Evolutionary conservation across 139 green algal genomes (phyloP), one percentile per base, ranked within the genome.

Genomic region (Pleodorina starrii): DNA sequence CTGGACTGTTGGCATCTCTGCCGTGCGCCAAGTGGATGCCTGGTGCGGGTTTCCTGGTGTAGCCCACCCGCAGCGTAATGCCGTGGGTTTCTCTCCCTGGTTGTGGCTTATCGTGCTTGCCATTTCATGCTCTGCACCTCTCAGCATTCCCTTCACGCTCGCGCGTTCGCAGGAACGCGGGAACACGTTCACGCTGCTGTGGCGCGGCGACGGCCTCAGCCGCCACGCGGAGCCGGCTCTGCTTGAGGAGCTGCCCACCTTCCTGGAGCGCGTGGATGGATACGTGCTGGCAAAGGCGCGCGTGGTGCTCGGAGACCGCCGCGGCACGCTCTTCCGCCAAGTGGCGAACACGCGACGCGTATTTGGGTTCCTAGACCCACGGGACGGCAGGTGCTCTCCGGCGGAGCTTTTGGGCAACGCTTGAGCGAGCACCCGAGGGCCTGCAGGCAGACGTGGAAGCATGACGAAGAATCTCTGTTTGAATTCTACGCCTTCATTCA

Each of bases 111-210:
- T n/a, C n/a, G n/a, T n/a, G n/a, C n/a, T n/a, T n/a, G n/a, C n/a
- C n/a, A n/a, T n/a, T n/a, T n/a, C n/a, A n/a, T n/a, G n/a, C n/a
- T n/a, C n/a, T n/a, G n/a, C n/a, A n/a, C n/a, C n/a, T n/a, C n/a
- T n/a, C n/a, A n/a, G n/a, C n/a, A n/a, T n/a, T n/a, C n/a, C n/a
- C n/a, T n/a, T n/a, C n/a, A n/a, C n/a, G n/a, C n/a, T n/a, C n/a
- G n/a, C n/a, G n/a, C 54, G 5, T 12, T 66, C 9, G 44, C 66
- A 89, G 84, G 84, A 89, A 69, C 69, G 48, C 69, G 50, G 12
- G 25, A 89, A 11, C 84, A 89, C 84, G 7, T 89, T 89, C 29
- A 89, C 84, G 25, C 50, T 81, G 48, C 69, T 89, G 84, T 89
- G 84, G 84, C 84, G 84, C 38, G 69, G 68, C 25, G 84, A 89